Base-by-base conservation (phyloP, 306 rosid genomes). In the Ochetophila trinervis region DNA sequence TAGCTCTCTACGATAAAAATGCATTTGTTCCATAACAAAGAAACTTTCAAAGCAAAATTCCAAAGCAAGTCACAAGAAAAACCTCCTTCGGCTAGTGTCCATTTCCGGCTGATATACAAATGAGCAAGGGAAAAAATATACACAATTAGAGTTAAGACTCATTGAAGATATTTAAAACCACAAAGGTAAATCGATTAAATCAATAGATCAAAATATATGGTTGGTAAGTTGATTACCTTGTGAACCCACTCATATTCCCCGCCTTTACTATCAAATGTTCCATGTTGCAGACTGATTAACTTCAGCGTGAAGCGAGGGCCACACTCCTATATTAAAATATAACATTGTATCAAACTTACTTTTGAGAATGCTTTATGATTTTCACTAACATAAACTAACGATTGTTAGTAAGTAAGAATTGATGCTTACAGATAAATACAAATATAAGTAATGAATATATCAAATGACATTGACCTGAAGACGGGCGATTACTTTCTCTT, bases 1-100 rank as follows among this genome's bases (percentile, higher is more conserved):
- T 4, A 27, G 32, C 35, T 51, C 68, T 45, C 68, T 51, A 52
- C 63, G 18, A 17, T 57, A n/a, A 62, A 21, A 57, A 75, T 65
- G 40, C 61, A 22, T 55, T 57, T 12, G 30, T 42, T 70, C 67
- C 79, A 49, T 15, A 4, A n/a, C 40, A 16, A 58, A 70, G 74
- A 24, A 42, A 17, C 35, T 62, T 27, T 53, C 59, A 71, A 67
- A 63, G 77, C 72, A 57, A 49, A 18, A 34, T 53, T 69, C 69
- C 78, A 56, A 50, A 17, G 62, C 62, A 72, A 71, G 45, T 84
- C 76, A 93, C 57, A 93, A 80, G 88, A 93, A 93, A 74, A 93
- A 93, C 75, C 99, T 90, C 80, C 99, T 87, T 21, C 99, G 82
- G 82, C 99, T 90, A 2, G 99, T 93, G 80, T 93, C 99, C 97